Evolutionary conservation across 2,329 filamentous ascomycete genomes (phyloP), one percentile per base, ranked within the genome.

Genomic region (Botrytis porri): DNA sequence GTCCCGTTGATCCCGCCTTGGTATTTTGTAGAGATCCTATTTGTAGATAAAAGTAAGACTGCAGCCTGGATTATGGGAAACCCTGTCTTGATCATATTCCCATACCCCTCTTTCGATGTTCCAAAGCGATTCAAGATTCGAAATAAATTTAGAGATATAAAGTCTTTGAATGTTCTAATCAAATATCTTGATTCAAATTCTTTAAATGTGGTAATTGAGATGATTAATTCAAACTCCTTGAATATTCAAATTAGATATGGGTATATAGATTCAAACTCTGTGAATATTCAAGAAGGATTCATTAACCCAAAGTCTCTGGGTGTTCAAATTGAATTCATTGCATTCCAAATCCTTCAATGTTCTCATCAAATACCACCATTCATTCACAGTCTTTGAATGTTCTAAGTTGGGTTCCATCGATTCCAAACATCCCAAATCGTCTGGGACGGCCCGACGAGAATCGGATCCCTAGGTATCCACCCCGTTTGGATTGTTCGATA

Each of bases 1-100:
- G 35, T 57, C 25, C 65, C 65, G 65, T 57, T 69, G 35, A 69
- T 43, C 35, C 65, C 48, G 65, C 18, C 35, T 69, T 57, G 51
- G 65, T 69, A 65, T 62, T 57, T 8, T 62, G 35, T 41, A 39
- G 35, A 57, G 35, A 9, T 62, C 35, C 37, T 41, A 57, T 29
- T 57, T 57, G 37, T 51, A 41, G 51, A 69, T 43, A 41, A 69
- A 48, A 41, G 65, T 57, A 37, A 57, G 32, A 57, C n/a, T 18
- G 51, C 51, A 57, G 51, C 6, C 51, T 18, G 51, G 51, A 57
- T 57, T 29, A 9, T 18, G n/a, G n/a, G 16, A 29, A 57, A 57
- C 48, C 48, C 25, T 54, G 51, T 29, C 51, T 8, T 7, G n/a
- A 29, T 14, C n/a, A 57, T 32, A 32, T 29, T 29, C 51, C n/a